phyloP scores from a whole-genome alignment of 1,139 yeast genomes.

The Blastobotrys illinoisensis region DNA sequence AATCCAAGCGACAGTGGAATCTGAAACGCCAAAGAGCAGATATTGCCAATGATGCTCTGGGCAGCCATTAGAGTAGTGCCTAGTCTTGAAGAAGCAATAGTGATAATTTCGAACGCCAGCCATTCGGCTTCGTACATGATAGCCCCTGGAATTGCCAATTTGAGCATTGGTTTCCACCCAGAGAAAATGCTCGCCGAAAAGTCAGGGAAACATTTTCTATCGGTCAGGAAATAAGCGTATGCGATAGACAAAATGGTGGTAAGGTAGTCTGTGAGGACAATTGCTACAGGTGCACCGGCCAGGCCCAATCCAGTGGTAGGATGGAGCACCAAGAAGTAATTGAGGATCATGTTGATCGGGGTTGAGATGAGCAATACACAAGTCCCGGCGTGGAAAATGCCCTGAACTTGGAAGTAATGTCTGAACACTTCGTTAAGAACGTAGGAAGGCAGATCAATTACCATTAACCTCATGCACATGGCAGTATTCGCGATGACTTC shows the following conservation, averaged over 20 bases:
- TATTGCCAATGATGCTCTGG: constrained; percentile 78
- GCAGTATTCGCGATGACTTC: constrained; percentile 61
- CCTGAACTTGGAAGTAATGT: constrained; percentile 84
- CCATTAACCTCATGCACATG: constrained; percentile 56
- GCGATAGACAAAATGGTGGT: constrained; percentile 47
- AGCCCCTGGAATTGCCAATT: constrained; percentile 72
- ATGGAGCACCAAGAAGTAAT: constrained; percentile 76
- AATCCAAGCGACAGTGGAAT: constrained; percentile 86
- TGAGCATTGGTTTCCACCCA: constrained; percentile 60
- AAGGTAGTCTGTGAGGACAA: constrained; percentile 57
- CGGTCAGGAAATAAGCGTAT: constrained; percentile 53
- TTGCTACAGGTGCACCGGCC: constrained; percentile 65
- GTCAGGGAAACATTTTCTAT: constrained; percentile 76
- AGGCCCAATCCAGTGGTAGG: constrained; percentile 53
- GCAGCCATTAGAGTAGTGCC: constrained; percentile 85
- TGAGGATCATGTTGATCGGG: constrained; percentile 65
- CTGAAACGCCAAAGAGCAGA: constrained; percentile 77
- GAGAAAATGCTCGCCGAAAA: constrained; percentile 36
- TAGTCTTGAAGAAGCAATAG: constrained; percentile 65
- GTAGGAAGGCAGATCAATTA: constrained; percentile 80
- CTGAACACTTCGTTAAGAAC: constrained; percentile 77
- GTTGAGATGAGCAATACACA: constrained; percentile 71
- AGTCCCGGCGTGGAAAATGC: constrained; percentile 86
- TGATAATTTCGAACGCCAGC: constrained; percentile 75
- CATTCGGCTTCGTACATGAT: constrained; percentile 84